Evolutionary conservation across 179 eudicot species (phyloP), one percentile per base, ranked within the genome.

Genomic region (Vitellaria paradoxa): DNA sequence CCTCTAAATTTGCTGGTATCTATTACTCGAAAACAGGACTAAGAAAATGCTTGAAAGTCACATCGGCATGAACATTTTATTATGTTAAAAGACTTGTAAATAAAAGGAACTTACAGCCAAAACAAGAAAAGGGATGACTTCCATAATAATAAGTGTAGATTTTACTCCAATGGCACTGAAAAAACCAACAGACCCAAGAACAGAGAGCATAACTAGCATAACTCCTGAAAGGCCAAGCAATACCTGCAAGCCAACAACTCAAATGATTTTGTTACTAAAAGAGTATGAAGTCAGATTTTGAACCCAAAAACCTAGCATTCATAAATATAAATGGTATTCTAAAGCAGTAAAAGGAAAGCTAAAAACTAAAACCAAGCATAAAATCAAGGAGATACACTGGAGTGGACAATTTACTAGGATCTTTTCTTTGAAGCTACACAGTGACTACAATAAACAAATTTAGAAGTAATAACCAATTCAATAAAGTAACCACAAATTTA

Each of bases 101-200:
- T 40, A 55, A 74, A 68, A 65, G 45, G 24, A 79, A 86, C 99
- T 92, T 90, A 96, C 99, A 68, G 99, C 99, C 83, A 96, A 84
- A 80, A 94, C 99, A 75, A 96, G 97, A 78, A 96, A 96, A 73
- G 99, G 99, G 75, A 96, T 96, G 91, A 96, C 99, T 96, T 96
- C 99, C 99, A 96, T 94, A 69, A 96, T 96, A 83, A 96, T 96
- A 71, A 96, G 97, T 46, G 99, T 96, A 72, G 99, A 96, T 82
- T 96, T 96, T 64, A 96, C 89, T 79, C 99, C 99, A 83, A 94
- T 62, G 37, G 98, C 97, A 88, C 99, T 96, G 89, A 96, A 96
- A 81, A 96, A 89, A 14, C 99, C 99, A 78, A 92, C 98, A 42
- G 99, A 92, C 79, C 93, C 99, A 68, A 94, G 94, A 72, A 94